These are phyloP conservation scores for Trichoderma koningiopsis DNA, from an alignment of 2,329 filamentous ascomycete species.

Conservation along the genomic window DNA sequence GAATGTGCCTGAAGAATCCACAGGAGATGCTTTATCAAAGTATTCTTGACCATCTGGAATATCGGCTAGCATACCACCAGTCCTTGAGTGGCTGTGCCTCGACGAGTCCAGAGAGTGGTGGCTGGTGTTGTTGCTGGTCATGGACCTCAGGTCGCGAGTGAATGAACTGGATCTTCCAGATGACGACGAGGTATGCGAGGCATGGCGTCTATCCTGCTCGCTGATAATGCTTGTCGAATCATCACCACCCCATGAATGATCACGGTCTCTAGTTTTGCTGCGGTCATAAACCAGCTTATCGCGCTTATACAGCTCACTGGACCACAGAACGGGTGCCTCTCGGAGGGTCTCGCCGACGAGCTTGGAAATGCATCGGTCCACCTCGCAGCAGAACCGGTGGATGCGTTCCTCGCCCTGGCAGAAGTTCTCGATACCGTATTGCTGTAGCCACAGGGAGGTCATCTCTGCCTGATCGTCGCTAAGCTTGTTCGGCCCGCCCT, in stretches of 20 bases:
- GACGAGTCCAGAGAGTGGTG: conserved; percentile 71
- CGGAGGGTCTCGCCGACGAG: conserved; percentile 81
- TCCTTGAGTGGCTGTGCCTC: conserved; percentile 61
- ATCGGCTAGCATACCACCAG: conserved; percentile 62
- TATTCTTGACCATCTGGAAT: conserved; percentile 71
- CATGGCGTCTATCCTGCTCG: conserved; percentile 55
- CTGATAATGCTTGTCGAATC: conserved; percentile 58
- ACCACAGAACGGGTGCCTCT: conserved; percentile 88
- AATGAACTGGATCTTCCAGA: conserved; percentile 54
- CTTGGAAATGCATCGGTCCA: conserved; percentile 82
- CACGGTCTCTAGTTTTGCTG: conserved; percentile 47
- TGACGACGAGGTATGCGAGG: conserved; percentile 44
- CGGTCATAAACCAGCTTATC: conserved; percentile 67
- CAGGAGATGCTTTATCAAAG: conserved; percentile 68
- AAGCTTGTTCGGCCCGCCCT: conserved; percentile 91
- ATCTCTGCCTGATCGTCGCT: conserved; percentile 93
- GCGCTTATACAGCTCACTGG: conserved; percentile 81
- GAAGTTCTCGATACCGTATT: conserved; percentile 84
- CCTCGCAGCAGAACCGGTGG: conserved; percentile 88
- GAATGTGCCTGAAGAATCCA: conserved; percentile 77
- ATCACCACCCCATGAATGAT: conserved; percentile 50
- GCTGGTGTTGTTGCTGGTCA: conserved; percentile 57
- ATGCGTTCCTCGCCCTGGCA: conserved; percentile 94
- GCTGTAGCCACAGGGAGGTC: conserved; percentile 78
- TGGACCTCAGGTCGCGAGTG: conserved; percentile 55